Evolutionary conservation across 352 stramenopile species (phyloP), one percentile per base, ranked within the genome.

Genomic region (Paralagenidium karlingii): DNA sequence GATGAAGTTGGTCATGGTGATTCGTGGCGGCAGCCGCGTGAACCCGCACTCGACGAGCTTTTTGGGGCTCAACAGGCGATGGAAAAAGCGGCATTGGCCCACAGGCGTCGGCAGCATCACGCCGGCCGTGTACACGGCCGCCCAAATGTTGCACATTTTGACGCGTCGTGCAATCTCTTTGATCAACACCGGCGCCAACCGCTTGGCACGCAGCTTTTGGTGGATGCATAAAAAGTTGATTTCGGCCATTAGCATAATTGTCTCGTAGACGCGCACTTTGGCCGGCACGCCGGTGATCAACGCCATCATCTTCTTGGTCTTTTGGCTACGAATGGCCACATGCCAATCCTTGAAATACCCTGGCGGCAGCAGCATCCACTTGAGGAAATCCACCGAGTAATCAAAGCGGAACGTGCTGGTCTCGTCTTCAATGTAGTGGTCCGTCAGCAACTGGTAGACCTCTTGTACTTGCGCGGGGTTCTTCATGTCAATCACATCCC

Each of bases 221-320:
- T 99, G 94, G 8, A 99, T 93, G 58, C 96, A 99, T 8, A 99
- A 67, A 59, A 99, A 99, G 63, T 99, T 99, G 45, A 99, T 97
- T 60, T 99, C 93, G 2, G 94, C 92, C 60, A 87, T 78, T 1
- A 34, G 13, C 42, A 85, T 47, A 15, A 42, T 47, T 13, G 75
- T 29, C 1, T 54, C 43, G 53, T 88, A 76, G 19, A 88, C 82
- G 21, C 60, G 53, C 3, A 86, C 60, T 28, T 57, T 79, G 43
- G 82, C 90, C 1, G 96, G 96, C 40, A 99, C 89, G 8, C 73
- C 96, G 12, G 78, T 96, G 60, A 99, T 99, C 48, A 99, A 98
- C 5, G 86, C 96, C 46, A 98, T 84, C 24, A 99, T 81, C 55
- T 97, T 96, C 39, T 79, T 66, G 21, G 56, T 95, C 47, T 94